Evolutionary conservation across 345 rosid genomes (phyloP).

Genomic region (Geranium brycei): DNA sequence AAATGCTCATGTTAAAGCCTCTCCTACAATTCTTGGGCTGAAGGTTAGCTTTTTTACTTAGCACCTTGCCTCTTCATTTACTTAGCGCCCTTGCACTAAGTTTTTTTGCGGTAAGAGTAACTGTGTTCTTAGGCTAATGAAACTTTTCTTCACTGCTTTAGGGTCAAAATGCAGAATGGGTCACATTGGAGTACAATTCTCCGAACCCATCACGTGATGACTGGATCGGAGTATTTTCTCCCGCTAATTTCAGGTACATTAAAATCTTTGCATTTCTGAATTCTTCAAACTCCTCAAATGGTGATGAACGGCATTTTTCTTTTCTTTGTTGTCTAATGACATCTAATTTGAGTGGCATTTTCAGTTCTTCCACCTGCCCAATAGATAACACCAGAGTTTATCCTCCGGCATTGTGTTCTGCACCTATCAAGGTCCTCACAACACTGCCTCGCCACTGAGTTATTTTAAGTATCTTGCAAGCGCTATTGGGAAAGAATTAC

Average conservation of each 20-base stretch:
- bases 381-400: constrained; percentile 32
- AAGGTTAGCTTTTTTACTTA: constrained; percentile 16
- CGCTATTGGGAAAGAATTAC: background rate
- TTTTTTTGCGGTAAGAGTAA: background rate
- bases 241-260: constrained; percentile 18
- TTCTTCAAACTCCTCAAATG: constrained; percentile 40
- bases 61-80: background rate
- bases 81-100: too few relatives aligned
- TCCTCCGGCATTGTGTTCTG: constrained; percentile 58
- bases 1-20: constrained; percentile 32
- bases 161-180: constrained; percentile 13
- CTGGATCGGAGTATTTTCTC: constrained; percentile 20
- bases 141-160: background rate
- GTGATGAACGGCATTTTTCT: constrained; percentile 21
- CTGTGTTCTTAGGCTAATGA: background rate
- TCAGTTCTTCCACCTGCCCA: constrained; percentile 48
- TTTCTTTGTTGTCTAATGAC: background rate
- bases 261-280: background rate
- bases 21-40: constrained; percentile 45
- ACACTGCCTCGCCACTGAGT: background rate
- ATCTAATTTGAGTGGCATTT: background rate
- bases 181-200: constrained; percentile 6
- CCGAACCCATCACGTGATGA: constrained; percentile 13
- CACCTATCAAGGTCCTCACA: constrained; percentile 66
- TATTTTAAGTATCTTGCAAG: background rate